Percentiles rank a stretch among this genome's conserved stretches.
Conservation (phyloP, 139 green algal species). For the Raphidocelis subcapitata region DNA sequence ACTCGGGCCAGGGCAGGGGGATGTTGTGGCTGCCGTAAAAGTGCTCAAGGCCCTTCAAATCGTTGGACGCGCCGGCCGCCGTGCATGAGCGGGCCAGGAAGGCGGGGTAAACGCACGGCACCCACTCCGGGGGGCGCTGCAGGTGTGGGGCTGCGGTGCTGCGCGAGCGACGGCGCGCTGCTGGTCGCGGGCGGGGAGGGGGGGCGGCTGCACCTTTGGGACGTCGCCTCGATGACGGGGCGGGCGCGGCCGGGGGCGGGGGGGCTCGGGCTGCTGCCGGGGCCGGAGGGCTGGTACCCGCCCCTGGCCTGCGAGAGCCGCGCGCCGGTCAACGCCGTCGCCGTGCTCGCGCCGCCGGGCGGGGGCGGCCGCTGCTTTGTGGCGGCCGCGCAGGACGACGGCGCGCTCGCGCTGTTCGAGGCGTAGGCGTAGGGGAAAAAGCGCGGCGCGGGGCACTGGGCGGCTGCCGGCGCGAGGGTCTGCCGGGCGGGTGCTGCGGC, state of each 20-base stretch:
- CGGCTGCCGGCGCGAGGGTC: too few species aligned
- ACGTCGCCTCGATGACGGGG: constrained; percentile 33
- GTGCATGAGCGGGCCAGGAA: too few species aligned
- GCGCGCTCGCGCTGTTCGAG: constrained; percentile 21
- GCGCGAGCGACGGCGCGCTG: constrained; percentile 41
- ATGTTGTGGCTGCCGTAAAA: too few species aligned
- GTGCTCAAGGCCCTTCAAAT: too few species aligned
- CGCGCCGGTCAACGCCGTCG: constrained; percentile 40
- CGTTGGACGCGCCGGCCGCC: too few species aligned
- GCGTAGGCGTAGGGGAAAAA: too few species aligned
- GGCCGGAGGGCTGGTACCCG: constrained; percentile 41
- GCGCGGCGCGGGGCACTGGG: too few species aligned
- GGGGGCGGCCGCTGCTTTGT: constrained; percentile 12
- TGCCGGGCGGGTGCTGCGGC: too few species aligned
- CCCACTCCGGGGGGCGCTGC: too few species aligned
- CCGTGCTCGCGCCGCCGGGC: neutral
- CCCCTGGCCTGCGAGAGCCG: constrained; percentile 18
- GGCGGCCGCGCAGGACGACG: constrained; percentile 38
- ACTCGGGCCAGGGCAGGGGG: too few species aligned
- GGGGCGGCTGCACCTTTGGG: constrained; percentile 62
- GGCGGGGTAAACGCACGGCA: too few species aligned
- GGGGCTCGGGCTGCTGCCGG: constrained; percentile 14
- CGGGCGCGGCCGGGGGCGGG: neutral
- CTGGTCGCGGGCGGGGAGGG: constrained; percentile 54
- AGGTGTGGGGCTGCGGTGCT: constrained; percentile 70